Percentiles rank a stretch among this genome's conserved stretches.
Evolutionary conservation across 1,139 yeast genomes (phyloP).

Genomic region (Sugiyamaella japonica): DNA sequence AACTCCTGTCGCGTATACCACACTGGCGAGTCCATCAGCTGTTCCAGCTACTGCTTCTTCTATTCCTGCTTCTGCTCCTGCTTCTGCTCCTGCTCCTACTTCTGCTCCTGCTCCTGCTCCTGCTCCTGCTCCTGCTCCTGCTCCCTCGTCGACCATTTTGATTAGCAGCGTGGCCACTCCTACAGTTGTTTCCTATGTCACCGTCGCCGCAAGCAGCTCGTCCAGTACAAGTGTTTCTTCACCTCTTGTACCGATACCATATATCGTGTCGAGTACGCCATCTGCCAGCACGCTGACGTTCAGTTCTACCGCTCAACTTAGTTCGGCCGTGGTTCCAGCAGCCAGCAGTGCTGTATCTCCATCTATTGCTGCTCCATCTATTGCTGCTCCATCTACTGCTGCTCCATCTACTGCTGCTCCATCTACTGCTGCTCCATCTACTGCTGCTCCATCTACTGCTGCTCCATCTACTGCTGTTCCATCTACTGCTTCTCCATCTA

Average conservation of each 20-base stretch:
- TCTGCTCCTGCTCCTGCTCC: slow-evolving; percentile 8
- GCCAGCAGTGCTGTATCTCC: background rate
- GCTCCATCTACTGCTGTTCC: no score
- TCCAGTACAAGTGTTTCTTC: background rate
- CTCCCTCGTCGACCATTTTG: background rate
- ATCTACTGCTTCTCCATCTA: background rate
- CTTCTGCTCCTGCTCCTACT: slow-evolving; percentile 4
- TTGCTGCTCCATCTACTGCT: background rate
- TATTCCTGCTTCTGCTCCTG: background rate
- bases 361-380: background rate
- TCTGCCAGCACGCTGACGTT: background rate
- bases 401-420: background rate
- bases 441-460: background rate
- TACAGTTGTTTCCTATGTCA: background rate
- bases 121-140: slow-evolving; percentile 15
- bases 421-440: background rate
- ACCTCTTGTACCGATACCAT: background rate
- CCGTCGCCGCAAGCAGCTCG: background rate
- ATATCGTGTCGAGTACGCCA: no score
- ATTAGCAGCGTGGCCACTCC: slow-evolving; percentile 2
- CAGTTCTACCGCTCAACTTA: background rate
- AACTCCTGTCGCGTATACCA: background rate
- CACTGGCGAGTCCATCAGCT: background rate
- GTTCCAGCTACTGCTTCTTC: background rate
- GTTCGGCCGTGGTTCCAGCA: background rate